phyloP scores from a whole-genome alignment of 768 basidiomycete species.

The Leucosporidium yakuticum region DNA sequence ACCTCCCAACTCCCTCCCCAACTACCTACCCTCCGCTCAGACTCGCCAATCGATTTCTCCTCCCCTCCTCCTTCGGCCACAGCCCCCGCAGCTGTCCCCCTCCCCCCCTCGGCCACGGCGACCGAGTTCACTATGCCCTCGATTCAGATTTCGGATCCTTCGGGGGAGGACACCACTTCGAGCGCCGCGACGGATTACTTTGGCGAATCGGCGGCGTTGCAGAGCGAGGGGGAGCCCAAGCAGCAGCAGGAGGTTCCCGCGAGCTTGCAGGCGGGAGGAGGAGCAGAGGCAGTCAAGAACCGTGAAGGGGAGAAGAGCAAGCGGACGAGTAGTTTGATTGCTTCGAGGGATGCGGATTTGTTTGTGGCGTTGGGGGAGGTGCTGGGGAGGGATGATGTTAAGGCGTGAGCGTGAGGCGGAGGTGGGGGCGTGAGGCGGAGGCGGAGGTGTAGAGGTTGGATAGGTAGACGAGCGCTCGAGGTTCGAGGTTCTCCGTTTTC shows the following conservation, averaged over 20 bases:
- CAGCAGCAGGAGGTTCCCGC: neutral
- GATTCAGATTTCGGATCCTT: neutral
- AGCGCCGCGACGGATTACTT: neutral
- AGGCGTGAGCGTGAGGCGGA: no score
- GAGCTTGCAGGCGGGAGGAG: neutral
- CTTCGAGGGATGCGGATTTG: constrained; percentile 25
- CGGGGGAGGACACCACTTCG: neutral
- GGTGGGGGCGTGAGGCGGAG: no score
- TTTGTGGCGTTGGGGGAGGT: constrained; percentile 34
- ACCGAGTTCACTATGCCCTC: constrained; percentile 14
- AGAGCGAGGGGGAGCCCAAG: no score
- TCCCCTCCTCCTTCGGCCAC: neutral
- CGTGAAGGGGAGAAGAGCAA: neutral
- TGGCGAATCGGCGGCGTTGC: neutral
- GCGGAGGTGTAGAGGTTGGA: no score
- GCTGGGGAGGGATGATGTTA: no score
- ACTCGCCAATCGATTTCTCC: neutral
- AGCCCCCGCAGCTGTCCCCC: neutral
- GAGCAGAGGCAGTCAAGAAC: neutral
- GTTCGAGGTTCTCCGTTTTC: no score
- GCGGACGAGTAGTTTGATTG: constrained; percentile 25
- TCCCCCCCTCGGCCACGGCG: neutral
- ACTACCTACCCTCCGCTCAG: constrained; percentile 1
- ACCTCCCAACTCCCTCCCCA: neutral
- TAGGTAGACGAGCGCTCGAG: no score